These are phyloP conservation scores for Vigna unguiculata DNA, from an alignment of 306 rosid genomes.

Conservation along the genomic window DNA sequence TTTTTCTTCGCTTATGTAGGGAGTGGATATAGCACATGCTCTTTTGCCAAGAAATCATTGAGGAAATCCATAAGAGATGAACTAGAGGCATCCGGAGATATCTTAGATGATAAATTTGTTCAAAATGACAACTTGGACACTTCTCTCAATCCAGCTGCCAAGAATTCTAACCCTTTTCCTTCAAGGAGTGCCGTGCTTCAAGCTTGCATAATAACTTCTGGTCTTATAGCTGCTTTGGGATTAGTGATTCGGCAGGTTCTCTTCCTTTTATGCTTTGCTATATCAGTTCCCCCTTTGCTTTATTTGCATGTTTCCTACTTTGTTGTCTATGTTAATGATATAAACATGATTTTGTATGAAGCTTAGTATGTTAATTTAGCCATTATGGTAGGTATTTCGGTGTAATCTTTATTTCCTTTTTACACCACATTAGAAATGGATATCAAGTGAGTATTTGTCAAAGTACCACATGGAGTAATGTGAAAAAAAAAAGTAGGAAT, in stretches of 20 bases:
- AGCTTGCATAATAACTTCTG: conserved; percentile 82
- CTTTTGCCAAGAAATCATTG: conserved; percentile 63
- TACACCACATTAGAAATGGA: conserved; percentile 6
- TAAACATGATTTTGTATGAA: conserved; percentile 31
- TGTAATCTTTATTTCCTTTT: conserved; percentile 15
- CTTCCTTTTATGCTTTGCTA: conserved; percentile 37
- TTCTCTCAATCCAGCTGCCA: conserved; percentile 51
- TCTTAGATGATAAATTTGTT: conserved; percentile 52
- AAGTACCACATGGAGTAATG: no score
- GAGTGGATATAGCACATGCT: conserved; percentile 49
- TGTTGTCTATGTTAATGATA: conserved; percentile 14
- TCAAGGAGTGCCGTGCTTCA: conserved; percentile 78
- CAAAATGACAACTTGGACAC: conserved; percentile 50
- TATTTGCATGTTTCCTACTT: conserved; percentile 1
- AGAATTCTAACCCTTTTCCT: conserved; percentile 50
- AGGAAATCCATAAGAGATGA: conserved; percentile 60
- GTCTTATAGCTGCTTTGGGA: conserved; percentile 77
- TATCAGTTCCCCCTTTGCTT: background rate
- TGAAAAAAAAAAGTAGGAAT: no score
- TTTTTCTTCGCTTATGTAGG: conserved; percentile 42
- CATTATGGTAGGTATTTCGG: conserved; percentile 6
- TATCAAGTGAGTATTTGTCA: no score
- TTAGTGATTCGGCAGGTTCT: conserved; percentile 73
- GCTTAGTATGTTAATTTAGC: background rate
- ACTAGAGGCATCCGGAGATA: conserved; percentile 49